Percentiles rank a stretch among this genome's conserved stretches.
phyloP scores from a whole-genome alignment of 2,329 filamentous ascomycete species.

The Ceratocystis lukuohia region DNA sequence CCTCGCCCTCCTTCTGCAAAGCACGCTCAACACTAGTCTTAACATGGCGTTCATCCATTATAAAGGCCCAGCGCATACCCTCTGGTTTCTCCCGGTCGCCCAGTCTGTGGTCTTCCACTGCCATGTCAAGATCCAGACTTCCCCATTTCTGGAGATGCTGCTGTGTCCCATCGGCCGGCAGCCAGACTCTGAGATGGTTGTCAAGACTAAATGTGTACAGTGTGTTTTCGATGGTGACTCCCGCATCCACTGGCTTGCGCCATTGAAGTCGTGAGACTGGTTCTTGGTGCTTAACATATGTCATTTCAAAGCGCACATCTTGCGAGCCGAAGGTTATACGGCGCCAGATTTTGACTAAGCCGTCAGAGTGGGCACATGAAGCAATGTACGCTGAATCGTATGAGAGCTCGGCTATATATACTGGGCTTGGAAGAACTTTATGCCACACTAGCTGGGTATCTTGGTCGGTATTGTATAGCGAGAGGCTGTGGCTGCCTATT shows the following conservation, averaged over 20 bases:
- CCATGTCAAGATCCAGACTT: constrained; percentile 59
- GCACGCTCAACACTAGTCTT: constrained; percentile 62
- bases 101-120: constrained; percentile 41
- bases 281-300: constrained; percentile 74
- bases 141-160: constrained; percentile 69
- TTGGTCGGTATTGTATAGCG: constrained; percentile 47
- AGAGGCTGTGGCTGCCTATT: constrained; percentile 55
- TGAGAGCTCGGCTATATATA: constrained; percentile 64
- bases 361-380: constrained; percentile 63
- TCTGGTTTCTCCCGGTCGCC: constrained; percentile 24
- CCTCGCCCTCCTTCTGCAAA: constrained; percentile 36
- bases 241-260: constrained; percentile 62
- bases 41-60: constrained; percentile 73
- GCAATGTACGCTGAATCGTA: constrained; percentile 81
- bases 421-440: constrained; percentile 56
- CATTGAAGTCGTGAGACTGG: constrained; percentile 75
- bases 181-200: constrained; percentile 70
- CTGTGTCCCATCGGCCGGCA: constrained; percentile 51
- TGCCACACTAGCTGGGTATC: constrained; percentile 54
- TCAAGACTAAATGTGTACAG: constrained; percentile 83
- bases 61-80: constrained; percentile 52
- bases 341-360: constrained; percentile 85
- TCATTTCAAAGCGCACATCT: constrained; percentile 77
- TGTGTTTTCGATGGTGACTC: constrained; percentile 71
- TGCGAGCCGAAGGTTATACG: constrained; percentile 70